Base-by-base conservation (phyloP, 225 moss, liverwort and hornwort species). In the Pseudisothecium myosuroides region DNA sequence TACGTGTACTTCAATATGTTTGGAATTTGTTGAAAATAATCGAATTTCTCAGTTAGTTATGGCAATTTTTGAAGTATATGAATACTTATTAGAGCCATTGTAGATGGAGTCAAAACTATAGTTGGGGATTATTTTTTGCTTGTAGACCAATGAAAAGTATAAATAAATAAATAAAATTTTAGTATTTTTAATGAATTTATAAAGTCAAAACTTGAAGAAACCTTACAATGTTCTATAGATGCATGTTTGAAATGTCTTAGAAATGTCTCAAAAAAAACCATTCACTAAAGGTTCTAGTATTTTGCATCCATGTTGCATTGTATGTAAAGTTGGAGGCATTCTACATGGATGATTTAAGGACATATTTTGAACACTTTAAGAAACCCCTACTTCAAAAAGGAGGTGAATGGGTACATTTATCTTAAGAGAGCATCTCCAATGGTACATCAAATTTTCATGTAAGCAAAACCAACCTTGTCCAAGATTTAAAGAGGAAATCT, bases 381-480 rank as follows among this genome's bases (percentile, higher is more conserved):
- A 32, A 20, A 18, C 11, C 41, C 1, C 1, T 27, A 45, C 6
- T 74, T 29, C 2, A 47, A 9, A 11, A 31, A 9, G 7, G 0
- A 3, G 1, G 12, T n/a, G n/a, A n/a, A 23, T 11, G 9, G 7
- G 6, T 47, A 19, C 18, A 45, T 49, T 31, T 75, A 4, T 16
- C 7, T 7, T 19, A 49, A 0, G 0, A 75, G 4, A 49, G 2
- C 12, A 31, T 49, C 12, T 47, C 2, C 1, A 49, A 47, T 31
- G 2, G 75, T 31, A 0, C 0, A 11, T 49, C 12, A 75, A 49
- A 49, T 32, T 31, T 75, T 75, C 3, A 49, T 20, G 0, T 12
- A 32, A 32, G 1, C 1, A 12, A 75, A 32, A 7, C 3, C n/a
- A n/a, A 49, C 0, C 2, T 0, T 18, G 4, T 29, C 5, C 0